Evolutionary conservation across 495 filamentous ascomycete genomes (phyloP).

Genomic region (Penicillium paradoxum): DNA sequence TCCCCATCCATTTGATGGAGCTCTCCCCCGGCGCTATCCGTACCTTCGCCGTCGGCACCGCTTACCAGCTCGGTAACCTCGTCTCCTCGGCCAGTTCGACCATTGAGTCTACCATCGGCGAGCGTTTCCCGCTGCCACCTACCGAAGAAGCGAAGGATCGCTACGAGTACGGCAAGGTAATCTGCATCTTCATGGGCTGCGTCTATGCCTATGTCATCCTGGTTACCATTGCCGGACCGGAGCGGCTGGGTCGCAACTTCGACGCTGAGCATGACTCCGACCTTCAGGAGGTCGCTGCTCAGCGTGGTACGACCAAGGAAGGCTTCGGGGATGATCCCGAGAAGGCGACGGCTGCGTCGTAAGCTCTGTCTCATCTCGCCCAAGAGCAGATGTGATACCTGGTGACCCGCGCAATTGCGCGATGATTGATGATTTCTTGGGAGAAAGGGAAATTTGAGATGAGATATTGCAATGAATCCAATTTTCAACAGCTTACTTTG

Average conservation of each 20-base stretch:
- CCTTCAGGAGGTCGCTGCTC: constrained; percentile 43
- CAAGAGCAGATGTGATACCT: neutral
- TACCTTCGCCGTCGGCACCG: constrained; percentile 77
- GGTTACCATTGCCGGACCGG: constrained; percentile 70
- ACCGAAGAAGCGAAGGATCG: constrained; percentile 41
- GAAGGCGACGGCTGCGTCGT: constrained; percentile 9
- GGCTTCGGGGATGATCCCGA: constrained; percentile 12
- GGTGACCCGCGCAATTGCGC: neutral
- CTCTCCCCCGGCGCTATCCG: constrained; percentile 75
- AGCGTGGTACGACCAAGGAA: constrained; percentile 4
- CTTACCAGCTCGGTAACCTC: constrained; percentile 83
- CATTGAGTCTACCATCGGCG: constrained; percentile 78
- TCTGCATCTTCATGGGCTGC: constrained; percentile 90
- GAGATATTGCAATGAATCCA: neutral
- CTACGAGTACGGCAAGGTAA: constrained; percentile 84
- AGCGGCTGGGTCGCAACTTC: constrained; percentile 62
- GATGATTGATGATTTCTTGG: neutral
- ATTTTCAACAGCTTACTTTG: neutral
- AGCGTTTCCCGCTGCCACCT: constrained; percentile 69
- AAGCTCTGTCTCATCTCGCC: neutral
- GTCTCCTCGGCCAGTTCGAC: constrained; percentile 74
- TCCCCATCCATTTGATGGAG: constrained; percentile 86
- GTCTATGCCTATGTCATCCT: constrained; percentile 82
- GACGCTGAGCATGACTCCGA: constrained; percentile 64
- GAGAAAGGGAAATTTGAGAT: neutral